A percentile compares a stretch with the other conserved stretches of the same genome.
phyloP scores from a whole-genome alignment of 345 rosid species.

The Clarkia xantiana region DNA sequence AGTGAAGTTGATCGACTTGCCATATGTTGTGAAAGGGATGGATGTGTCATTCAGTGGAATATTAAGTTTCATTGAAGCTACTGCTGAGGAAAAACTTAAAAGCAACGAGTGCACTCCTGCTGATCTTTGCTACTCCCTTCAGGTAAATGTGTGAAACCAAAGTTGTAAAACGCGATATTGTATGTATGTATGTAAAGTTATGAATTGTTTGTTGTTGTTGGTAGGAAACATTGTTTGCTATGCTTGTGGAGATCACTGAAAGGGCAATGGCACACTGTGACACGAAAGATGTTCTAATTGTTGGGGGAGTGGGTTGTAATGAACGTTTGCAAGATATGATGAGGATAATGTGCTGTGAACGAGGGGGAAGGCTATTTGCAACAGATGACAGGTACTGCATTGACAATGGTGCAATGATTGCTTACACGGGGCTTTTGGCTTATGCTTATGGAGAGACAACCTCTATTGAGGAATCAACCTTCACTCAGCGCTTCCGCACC shows the following conservation, averaged over 20 bases:
- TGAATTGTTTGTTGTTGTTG: neutral
- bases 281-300: slow-evolving; percentile 77
- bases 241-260: slow-evolving; percentile 95
- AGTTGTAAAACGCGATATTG: neutral
- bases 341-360: slow-evolving; percentile 84
- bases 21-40: slow-evolving; percentile 96
- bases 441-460: slow-evolving; percentile 58
- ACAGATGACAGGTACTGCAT: slow-evolving; percentile 87
- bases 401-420: slow-evolving; percentile 97
- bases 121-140: slow-evolving; percentile 87
- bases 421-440: slow-evolving; percentile 81
- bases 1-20: slow-evolving; percentile 73
- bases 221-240: slow-evolving; percentile 81
- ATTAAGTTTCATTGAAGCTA: slow-evolving; percentile 75
- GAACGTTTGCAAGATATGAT: slow-evolving; percentile 94
- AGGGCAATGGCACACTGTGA: slow-evolving; percentile 98
- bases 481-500: slow-evolving; percentile 84
- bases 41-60: slow-evolving; percentile 95
- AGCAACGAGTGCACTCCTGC: slow-evolving; percentile 80
- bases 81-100: slow-evolving; percentile 72
- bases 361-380: slow-evolving; percentile 71
- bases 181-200: neutral
- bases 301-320: slow-evolving; percentile 93
- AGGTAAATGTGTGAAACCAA: slow-evolving; percentile 24
- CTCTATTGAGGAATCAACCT: slow-evolving; percentile 68